Percentiles rank a stretch among this genome's conserved stretches.
Conservation (phyloP, 176 grass and related monocot genomes). For the Echinochloa phyllopogon region DNA sequence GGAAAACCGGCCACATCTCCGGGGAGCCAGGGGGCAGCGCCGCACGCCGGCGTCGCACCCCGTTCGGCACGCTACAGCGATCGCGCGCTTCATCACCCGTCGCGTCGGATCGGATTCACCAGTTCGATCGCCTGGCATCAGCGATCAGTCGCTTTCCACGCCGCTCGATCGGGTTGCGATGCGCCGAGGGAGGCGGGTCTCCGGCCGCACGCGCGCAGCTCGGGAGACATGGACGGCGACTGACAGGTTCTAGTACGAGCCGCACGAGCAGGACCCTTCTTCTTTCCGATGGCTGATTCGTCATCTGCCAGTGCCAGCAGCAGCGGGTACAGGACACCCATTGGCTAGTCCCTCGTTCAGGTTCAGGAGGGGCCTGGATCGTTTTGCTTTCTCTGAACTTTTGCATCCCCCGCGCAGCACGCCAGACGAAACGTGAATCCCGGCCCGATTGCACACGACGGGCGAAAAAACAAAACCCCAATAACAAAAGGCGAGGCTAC, state of each 20-base stretch:
- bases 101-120: not conserved
- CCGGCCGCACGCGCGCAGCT: too few species aligned
- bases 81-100: not conserved
- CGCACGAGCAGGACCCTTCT: not conserved
- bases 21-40: not conserved
- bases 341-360: not conserved
- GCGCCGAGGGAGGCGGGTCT: too few species aligned
- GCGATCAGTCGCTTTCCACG: not conserved
- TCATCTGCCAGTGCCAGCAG: not conserved
- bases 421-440: not conserved
- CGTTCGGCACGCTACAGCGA: conserved; percentile 15
- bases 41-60: too few species aligned
- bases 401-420: not conserved
- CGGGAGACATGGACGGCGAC: not conserved
- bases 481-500: not conserved
- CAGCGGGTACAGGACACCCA: not conserved
- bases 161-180: not conserved
- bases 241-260: not conserved
- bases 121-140: not conserved
- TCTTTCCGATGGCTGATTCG: not conserved
- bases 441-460: not conserved
- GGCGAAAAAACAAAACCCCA: not conserved
- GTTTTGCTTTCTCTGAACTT: not conserved
- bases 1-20: not conserved
- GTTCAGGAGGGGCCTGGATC: not conserved